Evolutionary conservation across 2,329 filamentous ascomycete genomes (phyloP).

Genomic region (Hymenotorrendiella dingleyae): DNA sequence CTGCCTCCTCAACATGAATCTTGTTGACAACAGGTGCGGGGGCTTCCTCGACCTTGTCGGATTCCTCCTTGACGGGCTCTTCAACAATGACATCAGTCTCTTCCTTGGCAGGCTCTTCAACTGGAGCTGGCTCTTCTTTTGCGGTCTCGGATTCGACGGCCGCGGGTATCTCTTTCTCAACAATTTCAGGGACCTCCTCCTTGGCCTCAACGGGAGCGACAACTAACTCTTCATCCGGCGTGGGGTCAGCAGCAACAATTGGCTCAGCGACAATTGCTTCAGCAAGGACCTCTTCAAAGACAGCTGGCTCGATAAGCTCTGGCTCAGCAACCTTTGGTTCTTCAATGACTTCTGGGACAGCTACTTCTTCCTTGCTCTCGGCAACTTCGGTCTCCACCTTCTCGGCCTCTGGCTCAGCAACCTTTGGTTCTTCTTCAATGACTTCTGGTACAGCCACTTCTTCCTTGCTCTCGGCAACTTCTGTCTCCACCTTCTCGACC

Average conservation of each 20-base stretch:
- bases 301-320: no score
- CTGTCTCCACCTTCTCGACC: constrained; percentile 11
- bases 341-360: constrained; percentile 10
- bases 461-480: neutral
- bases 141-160: constrained; percentile 10
- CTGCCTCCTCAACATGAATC: neutral
- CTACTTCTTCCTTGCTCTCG: constrained; percentile 11
- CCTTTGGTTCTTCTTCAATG: neutral
- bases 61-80: neutral
- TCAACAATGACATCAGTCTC: neutral
- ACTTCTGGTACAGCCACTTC: neutral
- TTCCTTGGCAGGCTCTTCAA: neutral
- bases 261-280: constrained; percentile 18
- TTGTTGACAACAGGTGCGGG: neutral
- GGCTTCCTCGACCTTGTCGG: neutral
- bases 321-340: constrained; percentile 13
- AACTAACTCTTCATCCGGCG: constrained; percentile 5
- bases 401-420: constrained; percentile 5
- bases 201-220: constrained; percentile 7
- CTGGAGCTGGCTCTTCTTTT: neutral
- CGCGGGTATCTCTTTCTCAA: constrained; percentile 4
- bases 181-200: constrained; percentile 8
- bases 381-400: constrained; percentile 7
- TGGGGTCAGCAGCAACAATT: constrained; percentile 7
- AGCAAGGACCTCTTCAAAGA: no score